Conservation (phyloP, 2,329 filamentous ascomycete species). For the Coleophoma crateriformis region DNA sequence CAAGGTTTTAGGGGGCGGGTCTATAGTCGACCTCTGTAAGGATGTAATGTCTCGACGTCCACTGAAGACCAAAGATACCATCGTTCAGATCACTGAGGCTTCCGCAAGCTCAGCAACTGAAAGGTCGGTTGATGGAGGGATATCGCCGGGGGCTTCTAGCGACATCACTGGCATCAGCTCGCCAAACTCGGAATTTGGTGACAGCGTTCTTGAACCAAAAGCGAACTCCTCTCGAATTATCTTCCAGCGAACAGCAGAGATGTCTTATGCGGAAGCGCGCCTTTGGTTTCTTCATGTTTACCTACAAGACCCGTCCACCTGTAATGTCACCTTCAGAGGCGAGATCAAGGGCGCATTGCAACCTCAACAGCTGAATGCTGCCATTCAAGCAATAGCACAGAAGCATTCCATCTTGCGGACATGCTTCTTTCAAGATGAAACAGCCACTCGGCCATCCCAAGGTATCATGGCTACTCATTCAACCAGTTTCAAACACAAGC, state of each 20-base stretch:
- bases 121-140: no score
- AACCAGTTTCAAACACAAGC: not conserved
- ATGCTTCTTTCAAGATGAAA: constrained; percentile 15
- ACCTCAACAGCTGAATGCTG: constrained; percentile 24
- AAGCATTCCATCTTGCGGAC: constrained; percentile 30
- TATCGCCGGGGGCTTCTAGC: no score
- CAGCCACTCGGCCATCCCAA: not conserved
- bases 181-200: no score
- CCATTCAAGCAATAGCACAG: constrained; percentile 25
- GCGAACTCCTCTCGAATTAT: no score
- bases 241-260: no score
- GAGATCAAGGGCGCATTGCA: constrained; percentile 27
- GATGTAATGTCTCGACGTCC: no score
- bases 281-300: constrained; percentile 34
- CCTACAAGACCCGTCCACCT: constrained; percentile 31
- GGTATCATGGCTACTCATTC: not conserved
- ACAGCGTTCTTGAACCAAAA: no score
- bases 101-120: no score
- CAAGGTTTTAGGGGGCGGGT: constrained; percentile 33
- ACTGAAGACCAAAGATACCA: no score
- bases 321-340: constrained; percentile 31
- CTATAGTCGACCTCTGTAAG: not conserved
- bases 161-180: not conserved
- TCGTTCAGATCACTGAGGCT: no score
- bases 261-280: constrained; percentile 31